These are phyloP conservation scores for Bromus sterilis DNA, from an alignment of 176 grass and related monocot species.

Conservation along the genomic window DNA sequence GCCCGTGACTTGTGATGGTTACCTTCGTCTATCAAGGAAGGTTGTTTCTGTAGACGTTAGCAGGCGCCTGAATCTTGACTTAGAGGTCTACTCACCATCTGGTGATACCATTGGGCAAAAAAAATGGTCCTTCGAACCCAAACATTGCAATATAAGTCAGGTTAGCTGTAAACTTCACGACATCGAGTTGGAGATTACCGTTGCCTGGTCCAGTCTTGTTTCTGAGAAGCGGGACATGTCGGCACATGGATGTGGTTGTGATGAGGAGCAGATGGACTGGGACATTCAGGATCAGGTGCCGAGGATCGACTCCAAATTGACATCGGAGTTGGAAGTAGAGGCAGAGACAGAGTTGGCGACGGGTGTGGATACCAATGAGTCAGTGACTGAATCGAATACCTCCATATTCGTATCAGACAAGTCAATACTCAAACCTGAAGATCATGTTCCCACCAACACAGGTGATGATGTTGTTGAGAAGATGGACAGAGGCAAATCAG, in stretches of 20 bases:
- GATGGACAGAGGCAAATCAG: background rate
- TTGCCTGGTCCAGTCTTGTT: background rate
- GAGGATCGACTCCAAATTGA: background rate
- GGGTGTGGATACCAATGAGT: background rate
- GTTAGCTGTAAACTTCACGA: background rate
- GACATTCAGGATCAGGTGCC: background rate
- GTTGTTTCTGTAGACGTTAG: background rate
- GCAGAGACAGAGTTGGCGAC: no score
- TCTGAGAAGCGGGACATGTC: background rate
- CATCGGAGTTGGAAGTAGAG: background rate
- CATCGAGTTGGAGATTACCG: background rate
- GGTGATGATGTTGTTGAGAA: background rate
- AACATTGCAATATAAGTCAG: background rate
- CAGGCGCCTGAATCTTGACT: background rate
- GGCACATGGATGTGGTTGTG: background rate
- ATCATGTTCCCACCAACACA: no score
- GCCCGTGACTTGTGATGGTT: background rate
- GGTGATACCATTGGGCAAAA: background rate
- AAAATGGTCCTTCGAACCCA: background rate
- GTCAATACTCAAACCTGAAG: background rate
- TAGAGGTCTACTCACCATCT: background rate
- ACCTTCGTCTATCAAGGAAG: background rate
- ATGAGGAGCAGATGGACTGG: background rate
- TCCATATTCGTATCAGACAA: background rate
- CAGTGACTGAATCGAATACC: background rate